Evolutionary conservation across 2,329 filamentous ascomycete species (phyloP).

Genomic region (Cryoendolithus antarcticus): DNA sequence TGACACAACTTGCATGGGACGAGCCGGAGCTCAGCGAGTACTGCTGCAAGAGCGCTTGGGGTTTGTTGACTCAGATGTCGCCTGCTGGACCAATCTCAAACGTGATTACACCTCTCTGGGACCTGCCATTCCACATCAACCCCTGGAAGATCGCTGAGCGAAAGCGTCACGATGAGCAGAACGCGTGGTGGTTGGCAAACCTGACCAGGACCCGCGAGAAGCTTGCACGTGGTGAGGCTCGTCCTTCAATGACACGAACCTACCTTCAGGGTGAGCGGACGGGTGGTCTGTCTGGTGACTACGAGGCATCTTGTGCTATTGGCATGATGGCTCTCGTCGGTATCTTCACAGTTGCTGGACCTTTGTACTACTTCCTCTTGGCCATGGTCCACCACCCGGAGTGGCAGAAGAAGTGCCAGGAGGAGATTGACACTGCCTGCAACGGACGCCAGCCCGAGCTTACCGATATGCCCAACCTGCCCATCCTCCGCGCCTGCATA

Average conservation of each 20-base stretch:
- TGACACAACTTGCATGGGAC: slow-evolving; percentile 44
- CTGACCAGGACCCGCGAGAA: slow-evolving; percentile 26
- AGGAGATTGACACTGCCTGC: slow-evolving; percentile 34
- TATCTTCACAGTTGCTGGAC: slow-evolving; percentile 24
- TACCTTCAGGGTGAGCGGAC: slow-evolving; percentile 30
- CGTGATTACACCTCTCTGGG: slow-evolving; percentile 42
- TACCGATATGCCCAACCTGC: slow-evolving; percentile 23
- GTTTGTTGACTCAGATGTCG: slow-evolving; percentile 46
- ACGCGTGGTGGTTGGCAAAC: slow-evolving; percentile 41
- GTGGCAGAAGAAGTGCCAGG: slow-evolving; percentile 34
- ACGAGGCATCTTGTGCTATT: slow-evolving; percentile 23
- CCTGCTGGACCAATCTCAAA: slow-evolving; percentile 47
- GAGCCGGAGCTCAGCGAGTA: slow-evolving; percentile 37
- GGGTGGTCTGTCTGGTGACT: slow-evolving; percentile 23
- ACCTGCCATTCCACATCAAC: slow-evolving; percentile 38
- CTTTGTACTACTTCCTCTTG: slow-evolving; percentile 16
- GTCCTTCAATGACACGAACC: slow-evolving; percentile 30
- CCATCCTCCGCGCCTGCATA: slow-evolving; percentile 21
- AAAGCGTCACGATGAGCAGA: slow-evolving; percentile 41
- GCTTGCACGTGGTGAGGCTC: slow-evolving; percentile 29
- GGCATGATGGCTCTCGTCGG: slow-evolving; percentile 25
- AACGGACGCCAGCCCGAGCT: slow-evolving; percentile 32
- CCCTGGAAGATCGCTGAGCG: slow-evolving; percentile 43
- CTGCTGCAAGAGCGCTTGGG: slow-evolving; percentile 41
- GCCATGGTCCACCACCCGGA: slow-evolving; percentile 38